These are phyloP conservation scores for Verticillium isaacii DNA, from an alignment of 2,329 filamentous ascomycete genomes.

Conservation along the genomic window DNA sequence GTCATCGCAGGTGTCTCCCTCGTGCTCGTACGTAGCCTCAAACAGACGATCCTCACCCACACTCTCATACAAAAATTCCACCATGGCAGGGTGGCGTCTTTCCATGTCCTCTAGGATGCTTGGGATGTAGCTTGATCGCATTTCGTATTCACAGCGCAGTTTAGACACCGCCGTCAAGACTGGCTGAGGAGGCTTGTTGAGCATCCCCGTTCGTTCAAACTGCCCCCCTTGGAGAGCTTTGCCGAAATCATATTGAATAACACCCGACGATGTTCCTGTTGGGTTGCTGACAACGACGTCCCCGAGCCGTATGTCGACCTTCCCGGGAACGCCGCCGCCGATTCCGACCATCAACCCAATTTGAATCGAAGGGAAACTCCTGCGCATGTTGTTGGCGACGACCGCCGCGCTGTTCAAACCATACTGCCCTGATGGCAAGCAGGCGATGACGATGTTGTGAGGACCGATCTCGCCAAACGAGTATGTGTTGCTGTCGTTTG, in stretches of 20 bases:
- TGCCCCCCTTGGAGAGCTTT: not conserved
- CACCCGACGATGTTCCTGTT: not conserved
- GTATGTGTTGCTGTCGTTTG: slow-evolving; percentile 18
- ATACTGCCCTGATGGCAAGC: slow-evolving; percentile 14
- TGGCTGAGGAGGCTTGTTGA: not conserved
- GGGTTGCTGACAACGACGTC: slow-evolving; percentile 19
- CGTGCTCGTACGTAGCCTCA: not conserved
- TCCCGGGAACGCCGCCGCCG: slow-evolving; percentile 14
- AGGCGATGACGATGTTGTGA: slow-evolving; percentile 22
- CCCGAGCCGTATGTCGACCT: slow-evolving; percentile 16
- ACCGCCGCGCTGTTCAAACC: slow-evolving; percentile 16
- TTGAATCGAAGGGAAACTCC: slow-evolving; percentile 8
- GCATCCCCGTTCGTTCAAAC: not conserved
- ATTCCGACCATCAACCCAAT: slow-evolving; percentile 18
- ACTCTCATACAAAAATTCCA: not conserved
- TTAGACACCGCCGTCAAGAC: not conserved
- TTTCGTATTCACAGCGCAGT: not conserved
- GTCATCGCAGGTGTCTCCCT: not conserved
- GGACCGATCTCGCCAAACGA: slow-evolving; percentile 11
- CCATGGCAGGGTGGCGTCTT: not conserved
- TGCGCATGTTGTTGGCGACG: slow-evolving; percentile 10
- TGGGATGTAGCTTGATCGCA: not conserved
- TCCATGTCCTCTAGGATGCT: not conserved
- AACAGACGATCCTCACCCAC: not conserved
- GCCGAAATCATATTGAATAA: slow-evolving; percentile 5